A percentile compares a stretch with the other conserved stretches of the same genome.
phyloP scores from a whole-genome alignment of 495 filamentous ascomycete genomes.

The Acidiella bohemica region DNA sequence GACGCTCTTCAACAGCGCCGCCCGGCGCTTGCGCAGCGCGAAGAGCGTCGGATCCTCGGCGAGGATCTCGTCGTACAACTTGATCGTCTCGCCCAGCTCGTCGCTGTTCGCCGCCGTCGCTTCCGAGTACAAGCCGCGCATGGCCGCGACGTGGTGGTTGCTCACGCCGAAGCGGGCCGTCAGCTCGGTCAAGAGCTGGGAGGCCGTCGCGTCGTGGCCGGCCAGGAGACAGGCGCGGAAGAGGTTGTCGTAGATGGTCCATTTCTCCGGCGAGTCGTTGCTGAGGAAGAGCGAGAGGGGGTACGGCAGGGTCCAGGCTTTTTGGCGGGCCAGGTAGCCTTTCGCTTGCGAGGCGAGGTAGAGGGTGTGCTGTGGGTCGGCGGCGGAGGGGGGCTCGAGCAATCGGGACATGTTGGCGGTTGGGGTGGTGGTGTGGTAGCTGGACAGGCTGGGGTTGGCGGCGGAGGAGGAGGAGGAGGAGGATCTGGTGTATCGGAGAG shows the following conservation, averaged over 20 bases:
- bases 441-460: too few species aligned
- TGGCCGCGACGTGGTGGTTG: conserved; percentile 71
- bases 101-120: conserved; percentile 54
- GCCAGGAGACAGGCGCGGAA: conserved; percentile 73
- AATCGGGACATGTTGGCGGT: conserved; percentile 23
- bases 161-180: conserved; percentile 63
- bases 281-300: conserved; percentile 38
- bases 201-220: conserved; percentile 66
- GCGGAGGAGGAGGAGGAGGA: too few species aligned
- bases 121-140: conserved; percentile 74
- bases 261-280: conserved; percentile 62
- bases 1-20: conserved; percentile 65
- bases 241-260: conserved; percentile 73
- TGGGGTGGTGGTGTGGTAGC: background rate
- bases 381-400: conserved; percentile 25
- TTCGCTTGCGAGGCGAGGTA: conserved; percentile 68
- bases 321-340: conserved; percentile 42
- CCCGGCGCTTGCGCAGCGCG: conserved; percentile 71
- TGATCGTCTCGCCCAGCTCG: conserved; percentile 52
- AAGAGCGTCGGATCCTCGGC: conserved; percentile 66
- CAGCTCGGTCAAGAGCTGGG: conserved; percentile 56
- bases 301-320: conserved; percentile 35
- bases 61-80: conserved; percentile 64
- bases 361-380: conserved; percentile 40
- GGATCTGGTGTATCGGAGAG: too few species aligned